A percentile compares a stretch with the other conserved stretches of the same genome.
Evolutionary conservation across 495 filamentous ascomycete genomes (phyloP).

Genomic region (Tuber umbilicatum): DNA sequence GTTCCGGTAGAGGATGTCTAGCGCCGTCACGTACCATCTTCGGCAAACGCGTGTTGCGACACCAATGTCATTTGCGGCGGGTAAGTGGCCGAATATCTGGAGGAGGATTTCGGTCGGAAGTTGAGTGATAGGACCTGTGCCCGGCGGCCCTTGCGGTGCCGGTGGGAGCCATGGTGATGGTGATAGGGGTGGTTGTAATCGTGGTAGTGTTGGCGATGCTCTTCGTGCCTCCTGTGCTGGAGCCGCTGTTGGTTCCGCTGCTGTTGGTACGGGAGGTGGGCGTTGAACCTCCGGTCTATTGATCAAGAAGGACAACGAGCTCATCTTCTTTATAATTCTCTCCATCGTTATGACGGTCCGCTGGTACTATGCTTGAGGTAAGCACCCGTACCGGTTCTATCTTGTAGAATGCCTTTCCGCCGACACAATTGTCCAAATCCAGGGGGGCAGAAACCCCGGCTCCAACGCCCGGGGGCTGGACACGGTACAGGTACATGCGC

Average conservation of each 20-base stretch:
- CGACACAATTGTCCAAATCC: not conserved
- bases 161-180: not conserved
- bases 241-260: not conserved
- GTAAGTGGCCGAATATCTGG: not conserved
- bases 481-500: not conserved
- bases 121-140: not conserved
- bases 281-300: not conserved
- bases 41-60: slow-evolving; percentile 2
- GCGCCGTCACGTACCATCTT: slow-evolving; percentile 9
- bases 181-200: not conserved
- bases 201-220: not conserved
- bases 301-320: not conserved
- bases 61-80: not conserved
- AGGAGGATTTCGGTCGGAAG: slow-evolving; percentile 13
- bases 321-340: not conserved
- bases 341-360: not conserved
- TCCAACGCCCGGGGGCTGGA: not conserved
- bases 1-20: slow-evolving; percentile 12
- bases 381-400: not conserved
- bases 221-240: not conserved
- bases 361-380: not conserved
- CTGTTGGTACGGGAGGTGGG: not conserved
- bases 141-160: not conserved
- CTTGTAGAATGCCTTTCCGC: not conserved
- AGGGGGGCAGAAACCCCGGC: not conserved